Evolutionary conservation across 1,284 basidiomycete genomes (phyloP).

Genomic region (Malassezia sp.): DNA sequence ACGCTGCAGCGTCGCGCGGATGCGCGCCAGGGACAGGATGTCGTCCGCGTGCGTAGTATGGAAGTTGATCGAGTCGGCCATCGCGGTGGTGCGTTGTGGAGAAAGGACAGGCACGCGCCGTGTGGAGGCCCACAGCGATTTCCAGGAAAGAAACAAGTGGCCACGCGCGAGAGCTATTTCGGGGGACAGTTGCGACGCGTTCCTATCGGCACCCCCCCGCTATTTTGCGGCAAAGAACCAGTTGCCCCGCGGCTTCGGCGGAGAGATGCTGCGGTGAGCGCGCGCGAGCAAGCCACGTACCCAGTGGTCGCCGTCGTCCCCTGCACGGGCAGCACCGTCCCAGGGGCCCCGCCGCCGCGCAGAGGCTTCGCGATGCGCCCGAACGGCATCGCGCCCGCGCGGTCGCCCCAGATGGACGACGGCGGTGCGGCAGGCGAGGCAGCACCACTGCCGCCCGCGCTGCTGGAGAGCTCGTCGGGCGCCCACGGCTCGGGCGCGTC

Average conservation of each 20-base stretch:
- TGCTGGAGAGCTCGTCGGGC: neutral
- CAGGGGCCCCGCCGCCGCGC: slow-evolving; percentile 58
- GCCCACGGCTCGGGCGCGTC: too few species aligned
- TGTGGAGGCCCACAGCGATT: too few species aligned
- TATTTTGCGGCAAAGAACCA: slow-evolving; percentile 14
- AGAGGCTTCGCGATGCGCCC: slow-evolving; percentile 93
- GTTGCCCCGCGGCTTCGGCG: slow-evolving; percentile 4
- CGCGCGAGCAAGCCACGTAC: too few species aligned
- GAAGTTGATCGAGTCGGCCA: slow-evolving; percentile 27
- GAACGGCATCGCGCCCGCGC: slow-evolving; percentile 50
- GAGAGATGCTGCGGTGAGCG: neutral
- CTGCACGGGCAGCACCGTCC: neutral
- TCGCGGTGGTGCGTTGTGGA: too few species aligned
- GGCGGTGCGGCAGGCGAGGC: too few species aligned
- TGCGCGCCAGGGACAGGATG: slow-evolving; percentile 67
- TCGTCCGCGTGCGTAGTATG: slow-evolving; percentile 25
- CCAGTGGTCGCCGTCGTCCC: too few species aligned
- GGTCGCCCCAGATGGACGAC: too few species aligned
- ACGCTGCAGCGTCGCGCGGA: slow-evolving; percentile 72
- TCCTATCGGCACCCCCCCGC: neutral
- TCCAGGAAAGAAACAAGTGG: too few species aligned
- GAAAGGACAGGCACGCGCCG: too few species aligned
- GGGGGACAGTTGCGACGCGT: too few species aligned
- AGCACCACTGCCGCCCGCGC: too few species aligned
- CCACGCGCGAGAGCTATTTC: too few species aligned